These are phyloP conservation scores for Candida manassasensis DNA, from an alignment of 805 yeast genomes.

Conservation along the genomic window DNA sequence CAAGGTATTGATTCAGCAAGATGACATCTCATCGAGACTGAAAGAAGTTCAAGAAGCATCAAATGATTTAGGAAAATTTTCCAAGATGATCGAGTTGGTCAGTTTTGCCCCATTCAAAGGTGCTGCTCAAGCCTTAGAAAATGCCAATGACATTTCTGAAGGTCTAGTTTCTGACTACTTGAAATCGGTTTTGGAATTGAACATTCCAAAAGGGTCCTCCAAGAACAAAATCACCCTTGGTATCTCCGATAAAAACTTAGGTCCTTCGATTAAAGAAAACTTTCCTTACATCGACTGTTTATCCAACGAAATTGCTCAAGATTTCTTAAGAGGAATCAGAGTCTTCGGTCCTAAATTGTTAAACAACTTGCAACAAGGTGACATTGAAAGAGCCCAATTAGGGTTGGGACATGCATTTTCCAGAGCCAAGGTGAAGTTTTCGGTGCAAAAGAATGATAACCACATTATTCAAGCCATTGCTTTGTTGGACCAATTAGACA, in stretches of 20 bases:
- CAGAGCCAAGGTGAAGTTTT: conserved; percentile 97
- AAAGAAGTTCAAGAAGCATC: conserved; percentile 92
- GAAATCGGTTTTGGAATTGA: conserved; percentile 83
- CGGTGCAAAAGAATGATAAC: conserved; percentile 97
- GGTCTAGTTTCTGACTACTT: conserved; percentile 92
- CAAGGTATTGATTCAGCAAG: conserved; percentile 91
- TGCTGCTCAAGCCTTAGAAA: conserved; percentile 98
- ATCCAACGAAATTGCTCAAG: conserved; percentile 90
- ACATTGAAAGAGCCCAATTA: conserved; percentile 94
- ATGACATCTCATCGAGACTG: conserved; percentile 85
- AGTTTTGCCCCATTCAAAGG: conserved; percentile 98
- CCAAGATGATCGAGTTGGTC: conserved; percentile 88
- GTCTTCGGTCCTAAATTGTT: conserved; percentile 82
- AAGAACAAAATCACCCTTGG: conserved; percentile 72
- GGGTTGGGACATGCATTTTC: conserved; percentile 99
- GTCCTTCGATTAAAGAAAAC: conserved; percentile 91
- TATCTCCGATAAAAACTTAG: conserved; percentile 90
- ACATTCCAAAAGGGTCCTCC: conserved; percentile 75
- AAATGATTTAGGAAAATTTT: conserved; percentile 78
- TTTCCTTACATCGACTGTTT: conserved; percentile 88
- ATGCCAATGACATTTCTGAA: conserved; percentile 96
- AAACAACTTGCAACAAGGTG: conserved; percentile 90
- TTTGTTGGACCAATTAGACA: conserved; percentile 92
- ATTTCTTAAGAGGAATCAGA: conserved; percentile 91
- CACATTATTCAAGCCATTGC: conserved; percentile 99